These are phyloP conservation scores for Fusarium miscanthi DNA, from an alignment of 2,329 filamentous ascomycete genomes.

Conservation along the genomic window DNA sequence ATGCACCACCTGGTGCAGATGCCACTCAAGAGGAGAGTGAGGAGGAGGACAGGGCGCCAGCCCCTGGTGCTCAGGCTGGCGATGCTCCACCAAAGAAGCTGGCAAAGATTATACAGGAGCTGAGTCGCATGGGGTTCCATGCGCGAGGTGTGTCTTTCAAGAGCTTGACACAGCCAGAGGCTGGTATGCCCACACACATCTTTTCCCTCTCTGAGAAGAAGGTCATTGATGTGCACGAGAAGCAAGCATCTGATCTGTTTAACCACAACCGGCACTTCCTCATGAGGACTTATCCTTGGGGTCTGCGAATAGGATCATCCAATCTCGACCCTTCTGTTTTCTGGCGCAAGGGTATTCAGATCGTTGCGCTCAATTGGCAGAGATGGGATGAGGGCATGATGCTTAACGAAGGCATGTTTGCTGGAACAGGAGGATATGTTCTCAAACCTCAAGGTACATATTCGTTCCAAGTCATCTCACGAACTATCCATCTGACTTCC, in stretches of 20 bases:
- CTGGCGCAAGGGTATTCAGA: conserved; percentile 90
- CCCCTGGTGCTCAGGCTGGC: conserved; percentile 41
- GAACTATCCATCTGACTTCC: neutral
- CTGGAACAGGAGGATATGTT: conserved; percentile 83
- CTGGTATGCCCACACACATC: conserved; percentile 72
- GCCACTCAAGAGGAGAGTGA: conserved; percentile 50
- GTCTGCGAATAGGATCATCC: conserved; percentile 82
- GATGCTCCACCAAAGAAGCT: conserved; percentile 59
- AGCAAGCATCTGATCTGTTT: conserved; percentile 69
- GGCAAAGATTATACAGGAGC: conserved; percentile 75
- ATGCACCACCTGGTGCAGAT: conserved; percentile 58
- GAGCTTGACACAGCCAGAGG: conserved; percentile 77
- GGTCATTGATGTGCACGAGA: conserved; percentile 70
- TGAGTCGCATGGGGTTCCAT: conserved; percentile 84
- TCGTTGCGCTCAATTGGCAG: conserved; percentile 96
- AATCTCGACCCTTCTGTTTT: conserved; percentile 88
- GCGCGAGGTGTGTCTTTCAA: conserved; percentile 87
- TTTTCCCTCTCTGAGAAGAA: conserved; percentile 74
- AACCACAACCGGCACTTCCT: conserved; percentile 83
- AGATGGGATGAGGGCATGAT: conserved; percentile 92
- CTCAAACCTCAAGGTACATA: conserved; percentile 78
- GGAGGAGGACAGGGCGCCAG: conserved; percentile 53
- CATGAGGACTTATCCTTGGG: conserved; percentile 90
- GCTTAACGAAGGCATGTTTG: conserved; percentile 94
- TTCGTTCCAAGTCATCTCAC: neutral